These are phyloP conservation scores for Fusarium mexicanum DNA, from an alignment of 2,329 filamentous ascomycete genomes.

Conservation along the genomic window DNA sequence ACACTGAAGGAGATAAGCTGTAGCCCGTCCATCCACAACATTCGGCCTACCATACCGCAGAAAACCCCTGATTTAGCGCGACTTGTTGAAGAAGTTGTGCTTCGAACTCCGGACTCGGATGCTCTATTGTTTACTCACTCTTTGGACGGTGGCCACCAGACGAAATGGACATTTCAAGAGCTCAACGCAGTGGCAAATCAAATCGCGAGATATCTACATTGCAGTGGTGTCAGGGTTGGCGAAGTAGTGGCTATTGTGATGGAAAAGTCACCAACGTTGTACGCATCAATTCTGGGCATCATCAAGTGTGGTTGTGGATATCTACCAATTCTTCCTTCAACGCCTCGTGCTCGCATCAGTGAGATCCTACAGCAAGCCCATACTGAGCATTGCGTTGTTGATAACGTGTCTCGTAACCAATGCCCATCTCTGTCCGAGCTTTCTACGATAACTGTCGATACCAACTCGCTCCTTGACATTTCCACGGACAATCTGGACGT, in stretches of 20 bases:
- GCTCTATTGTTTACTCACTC: constrained; percentile 73
- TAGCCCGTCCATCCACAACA: constrained; percentile 61
- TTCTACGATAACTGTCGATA: constrained; percentile 49
- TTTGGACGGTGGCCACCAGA: constrained; percentile 33
- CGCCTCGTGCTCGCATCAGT: constrained; percentile 68
- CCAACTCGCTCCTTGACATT: constrained; percentile 41
- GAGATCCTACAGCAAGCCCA: constrained; percentile 71
- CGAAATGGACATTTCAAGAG: constrained; percentile 68
- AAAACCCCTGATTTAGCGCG: constrained; percentile 57
- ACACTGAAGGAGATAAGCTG: constrained; percentile 39
- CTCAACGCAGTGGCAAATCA: constrained; percentile 72
- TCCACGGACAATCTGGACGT: constrained; percentile 51
- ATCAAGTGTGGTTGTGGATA: constrained; percentile 82
- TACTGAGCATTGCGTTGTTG: constrained; percentile 57
- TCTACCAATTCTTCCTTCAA: constrained; percentile 80
- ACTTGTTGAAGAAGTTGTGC: constrained; percentile 65
- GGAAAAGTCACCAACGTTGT: constrained; percentile 79
- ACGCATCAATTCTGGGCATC: constrained; percentile 77
- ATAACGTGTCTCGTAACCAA: constrained; percentile 41
- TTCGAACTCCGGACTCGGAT: constrained; percentile 57
- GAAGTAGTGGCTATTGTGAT: constrained; percentile 77
- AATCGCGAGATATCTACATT: constrained; percentile 65
- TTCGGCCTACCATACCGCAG: constrained; percentile 45
- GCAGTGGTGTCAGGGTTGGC: constrained; percentile 58
- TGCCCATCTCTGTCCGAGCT: constrained; percentile 27